These are phyloP conservation scores for Bruguiera hainesii DNA, from an alignment of 441 rosid species.

Conservation along the genomic window DNA sequence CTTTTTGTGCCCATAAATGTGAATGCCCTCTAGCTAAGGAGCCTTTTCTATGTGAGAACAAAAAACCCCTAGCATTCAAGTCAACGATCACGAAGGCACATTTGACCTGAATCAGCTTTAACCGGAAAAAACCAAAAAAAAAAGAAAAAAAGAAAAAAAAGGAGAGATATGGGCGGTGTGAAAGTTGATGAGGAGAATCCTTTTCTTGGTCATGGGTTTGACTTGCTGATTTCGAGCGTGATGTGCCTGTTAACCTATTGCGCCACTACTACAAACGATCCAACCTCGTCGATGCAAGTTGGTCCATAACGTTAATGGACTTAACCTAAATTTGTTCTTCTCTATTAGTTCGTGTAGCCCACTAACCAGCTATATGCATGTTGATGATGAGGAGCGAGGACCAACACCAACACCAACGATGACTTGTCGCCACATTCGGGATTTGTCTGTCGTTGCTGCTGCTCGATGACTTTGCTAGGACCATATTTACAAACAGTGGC, in stretches of 20 bases:
- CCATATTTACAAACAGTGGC: no score
- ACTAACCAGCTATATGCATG: no score
- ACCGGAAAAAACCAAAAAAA: no score
- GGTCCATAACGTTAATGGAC: not conserved
- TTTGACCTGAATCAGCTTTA: not conserved
- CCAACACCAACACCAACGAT: no score
- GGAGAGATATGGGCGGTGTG: no score
- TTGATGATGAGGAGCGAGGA: no score
- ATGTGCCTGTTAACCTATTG: not conserved
- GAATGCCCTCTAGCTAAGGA: not conserved
- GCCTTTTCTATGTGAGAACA: not conserved
- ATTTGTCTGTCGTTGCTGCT: no score
- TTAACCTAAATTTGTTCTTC: not conserved
- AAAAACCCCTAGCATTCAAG: not conserved
- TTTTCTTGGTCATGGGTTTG: not conserved
- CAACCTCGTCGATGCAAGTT: not conserved
- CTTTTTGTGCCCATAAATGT: not conserved
- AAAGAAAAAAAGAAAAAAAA: no score
- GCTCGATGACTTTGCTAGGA: no score
- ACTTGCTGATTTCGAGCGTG: not conserved
- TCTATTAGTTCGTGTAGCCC: not conserved
- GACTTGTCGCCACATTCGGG: no score
- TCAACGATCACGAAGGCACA: not conserved
- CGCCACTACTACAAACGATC: not conserved
- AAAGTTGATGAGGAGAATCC: no score